Evolutionary conservation across 768 basidiomycete species (phyloP), one percentile per base, ranked within the genome.

Genomic region (Baorangia bicolor): DNA sequence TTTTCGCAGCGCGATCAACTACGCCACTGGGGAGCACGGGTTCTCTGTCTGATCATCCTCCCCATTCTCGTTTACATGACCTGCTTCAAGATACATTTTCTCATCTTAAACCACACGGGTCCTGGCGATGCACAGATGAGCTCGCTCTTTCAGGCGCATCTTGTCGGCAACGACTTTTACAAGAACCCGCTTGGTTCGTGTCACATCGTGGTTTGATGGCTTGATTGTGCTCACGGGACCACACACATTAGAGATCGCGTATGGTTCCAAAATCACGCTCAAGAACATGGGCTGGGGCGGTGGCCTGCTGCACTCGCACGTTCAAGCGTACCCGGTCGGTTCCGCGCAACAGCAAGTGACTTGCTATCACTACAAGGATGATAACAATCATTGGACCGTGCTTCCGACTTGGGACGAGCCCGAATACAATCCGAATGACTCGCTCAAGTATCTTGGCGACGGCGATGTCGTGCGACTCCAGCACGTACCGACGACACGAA

Each of bases 211-310:
- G 4, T 43, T 39, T 3, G 12, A 43, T 41, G 11, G 5, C 8
- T 42, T 35, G 27, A 28, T 47, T 20, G 11, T 56, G 27, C 52
- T 55, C 11, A 61, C 44, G 14, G 11, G 53, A 35, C 18, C 7
- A 41, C 23, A 6, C 18, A 50, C 43, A 5, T 14, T 67, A 88
- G 96, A 98, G 63, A 75, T 97, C 61, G 94, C 94, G 0, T 86
- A 82, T 59, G 96, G 96, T 18, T 97, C 94, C 21, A 92, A 86
- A 68, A 63, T 98, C 52, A 95, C 96, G 0, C 75, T 99, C 23
- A 98, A 98, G 71, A 98, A 97, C 72, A 91, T 97, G 81, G 97
- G 94, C 12, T 99, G 90, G 80, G 97, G 96, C 16, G 97, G 97
- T 48, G 97, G 97, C 27, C 81, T 99, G 5, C 77, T 99, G 4